Conservation (phyloP, 73 alveolate genomes). For the Paramecium sexaurelia region DNA sequence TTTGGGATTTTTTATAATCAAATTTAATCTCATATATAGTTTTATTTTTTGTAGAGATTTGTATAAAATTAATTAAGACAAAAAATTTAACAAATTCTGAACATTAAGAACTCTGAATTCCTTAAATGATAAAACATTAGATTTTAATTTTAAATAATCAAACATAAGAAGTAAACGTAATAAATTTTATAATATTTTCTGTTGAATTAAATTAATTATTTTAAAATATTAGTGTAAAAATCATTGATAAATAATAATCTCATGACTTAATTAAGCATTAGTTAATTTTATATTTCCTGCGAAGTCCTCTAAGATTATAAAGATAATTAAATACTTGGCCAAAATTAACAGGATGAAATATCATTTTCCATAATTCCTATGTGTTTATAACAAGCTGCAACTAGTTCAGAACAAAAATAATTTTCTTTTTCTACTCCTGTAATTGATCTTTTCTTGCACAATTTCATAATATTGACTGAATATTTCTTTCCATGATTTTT, state of each 20-base stretch:
- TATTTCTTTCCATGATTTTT: conserved; percentile 59
- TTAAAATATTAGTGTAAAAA: background rate
- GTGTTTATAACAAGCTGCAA: conserved; percentile 64
- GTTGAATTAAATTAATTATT: background rate
- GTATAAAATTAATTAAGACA: too few species aligned
- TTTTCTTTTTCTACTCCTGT: conserved; percentile 46
- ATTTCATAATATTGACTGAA: background rate
- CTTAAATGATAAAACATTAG: too few species aligned
- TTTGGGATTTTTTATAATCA: background rate
- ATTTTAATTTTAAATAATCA: too few species aligned
- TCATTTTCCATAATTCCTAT: conserved; percentile 62
- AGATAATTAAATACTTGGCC: conserved; percentile 67
- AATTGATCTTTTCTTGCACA: conserved; percentile 25
- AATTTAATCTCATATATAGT: background rate
- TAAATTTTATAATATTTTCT: background rate
- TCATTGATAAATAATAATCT: conserved; percentile 30
- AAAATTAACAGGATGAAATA: conserved; percentile 60
- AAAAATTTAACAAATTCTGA: too few species aligned
- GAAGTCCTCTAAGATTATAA: background rate
- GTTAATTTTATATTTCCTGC: background rate
- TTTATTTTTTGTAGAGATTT: background rate
- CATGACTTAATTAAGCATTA: conserved; percentile 52
- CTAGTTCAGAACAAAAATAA: conserved; percentile 67
- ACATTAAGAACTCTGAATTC: too few species aligned
- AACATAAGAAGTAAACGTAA: too few species aligned